Conservation (phyloP, 768 basidiomycete genomes). For the Macrolepiota fuliginosa region DNA sequence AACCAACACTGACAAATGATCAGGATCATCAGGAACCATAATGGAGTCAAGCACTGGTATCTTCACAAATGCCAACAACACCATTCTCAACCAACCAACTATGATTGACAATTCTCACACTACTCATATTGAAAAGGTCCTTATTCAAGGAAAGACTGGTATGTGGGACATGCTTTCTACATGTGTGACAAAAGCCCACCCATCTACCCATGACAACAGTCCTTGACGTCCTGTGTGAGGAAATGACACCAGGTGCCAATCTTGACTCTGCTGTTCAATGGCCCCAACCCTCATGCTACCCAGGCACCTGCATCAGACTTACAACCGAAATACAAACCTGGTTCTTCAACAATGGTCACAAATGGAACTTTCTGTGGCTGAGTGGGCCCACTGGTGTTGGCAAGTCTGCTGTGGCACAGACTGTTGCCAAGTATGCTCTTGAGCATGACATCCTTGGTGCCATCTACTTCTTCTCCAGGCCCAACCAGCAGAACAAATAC, state of each 20-base stretch:
- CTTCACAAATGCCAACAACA: neutral
- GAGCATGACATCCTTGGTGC: neutral
- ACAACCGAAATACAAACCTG: neutral
- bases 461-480: constrained; percentile 8
- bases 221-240: neutral
- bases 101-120: neutral
- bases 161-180: neutral
- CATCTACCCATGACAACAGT: neutral
- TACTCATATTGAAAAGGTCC: neutral
- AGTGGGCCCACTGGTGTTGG: neutral
- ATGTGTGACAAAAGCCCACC: neutral
- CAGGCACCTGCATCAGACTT: neutral
- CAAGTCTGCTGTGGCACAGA: constrained; percentile 1
- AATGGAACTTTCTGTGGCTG: neutral
- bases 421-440: neutral
- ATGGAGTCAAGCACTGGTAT: neutral
- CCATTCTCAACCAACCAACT: neutral
- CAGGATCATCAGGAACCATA: neutral
- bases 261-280: neutral
- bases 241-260: no score
- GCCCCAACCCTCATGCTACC: neutral
- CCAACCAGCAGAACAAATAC: neutral
- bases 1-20: no score
- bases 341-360: neutral
- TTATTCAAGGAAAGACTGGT: neutral